phyloP scores from a whole-genome alignment of 495 filamentous ascomycete species.

The Podospora tetraspora region DNA sequence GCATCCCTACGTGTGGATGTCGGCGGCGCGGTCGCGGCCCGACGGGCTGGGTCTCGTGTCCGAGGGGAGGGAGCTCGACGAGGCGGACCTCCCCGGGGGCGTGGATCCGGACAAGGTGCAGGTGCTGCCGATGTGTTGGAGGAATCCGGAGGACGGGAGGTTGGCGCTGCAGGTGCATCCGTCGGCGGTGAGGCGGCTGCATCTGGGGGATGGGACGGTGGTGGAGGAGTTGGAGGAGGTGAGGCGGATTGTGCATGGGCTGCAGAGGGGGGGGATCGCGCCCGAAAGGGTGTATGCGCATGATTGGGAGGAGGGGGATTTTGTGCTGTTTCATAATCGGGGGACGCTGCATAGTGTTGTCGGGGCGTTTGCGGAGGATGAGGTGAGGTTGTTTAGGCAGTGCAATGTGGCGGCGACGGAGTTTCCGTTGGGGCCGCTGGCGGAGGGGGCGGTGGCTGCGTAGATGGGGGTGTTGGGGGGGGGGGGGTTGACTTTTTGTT shows the following conservation, averaged over 20 bases:
- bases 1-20: conserved; percentile 78
- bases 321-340: conserved; percentile 70
- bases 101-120: conserved; percentile 57
- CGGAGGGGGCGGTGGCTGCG: conserved; percentile 13
- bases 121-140: conserved; percentile 66
- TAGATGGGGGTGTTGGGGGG: neutral
- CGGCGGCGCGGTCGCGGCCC: conserved; percentile 54
- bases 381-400: conserved; percentile 67
- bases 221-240: conserved; percentile 60
- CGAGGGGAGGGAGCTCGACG: conserved; percentile 52
- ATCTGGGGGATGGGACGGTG: conserved; percentile 55
- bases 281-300: conserved; percentile 64
- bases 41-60: conserved; percentile 63
- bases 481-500: neutral
- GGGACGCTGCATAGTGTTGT: conserved; percentile 68
- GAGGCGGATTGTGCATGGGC: conserved; percentile 58
- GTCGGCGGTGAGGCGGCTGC: conserved; percentile 58
- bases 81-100: conserved; percentile 55
- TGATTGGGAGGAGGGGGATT: conserved; percentile 68
- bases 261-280: conserved; percentile 67
- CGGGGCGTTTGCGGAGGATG: conserved; percentile 63
- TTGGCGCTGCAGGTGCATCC: conserved; percentile 68
- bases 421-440: conserved; percentile 44
- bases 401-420: conserved; percentile 64
- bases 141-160: conserved; percentile 61